Evolutionary conservation across 768 basidiomycete genomes (phyloP), one percentile per base, ranked within the genome.

Genomic region (Kwoniella bestiolae): DNA sequence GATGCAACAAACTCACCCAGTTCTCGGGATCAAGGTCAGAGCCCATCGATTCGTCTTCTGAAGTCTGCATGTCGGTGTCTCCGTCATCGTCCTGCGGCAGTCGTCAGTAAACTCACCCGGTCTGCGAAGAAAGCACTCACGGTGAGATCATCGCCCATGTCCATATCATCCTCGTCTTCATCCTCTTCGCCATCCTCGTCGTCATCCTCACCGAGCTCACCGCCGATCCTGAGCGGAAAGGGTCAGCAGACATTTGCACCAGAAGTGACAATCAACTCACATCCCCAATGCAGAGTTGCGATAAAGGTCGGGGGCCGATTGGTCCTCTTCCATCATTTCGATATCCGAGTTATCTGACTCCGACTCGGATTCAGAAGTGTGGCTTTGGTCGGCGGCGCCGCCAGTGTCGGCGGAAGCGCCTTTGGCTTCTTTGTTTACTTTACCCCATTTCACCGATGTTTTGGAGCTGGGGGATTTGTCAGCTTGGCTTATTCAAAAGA

Each of bases 391-490:
- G 82, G 75, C 71, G 41, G 70, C 79, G n/a, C 69, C 75, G 41
- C n/a, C n/a, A n/a, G 71, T 71, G 31, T 68, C 67, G 47, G 50
- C 82, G 70, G 85, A 14, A 82, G 53, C 12, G 9, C 47, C 52
- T 23, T 57, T 57, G 28, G 55, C 80, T 51, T 85, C 60, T 53
- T 66, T 77, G 28, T 68, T 79, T 16, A 88, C 84, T 45, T 89
- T 87, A 53, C 92, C 95, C 91, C 98, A 94, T 82, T 95, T 97
- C 82, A 96, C 97, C n/a, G 95, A 94, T 59, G 94, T 85, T 80
- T 95, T 96, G 18, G 96, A 91, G 56, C 93, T 95, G 44, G 7
- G 38, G 49, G 12, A 23, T 47, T 29, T 5, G 47, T 21, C 38
- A 6, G 34, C n/a, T n/a, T n/a, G n/a, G n/a, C n/a, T n/a, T n/a